Evolutionary conservation across 306 rosid genomes (phyloP).

Genomic region (Ormosia semicastrata): DNA sequence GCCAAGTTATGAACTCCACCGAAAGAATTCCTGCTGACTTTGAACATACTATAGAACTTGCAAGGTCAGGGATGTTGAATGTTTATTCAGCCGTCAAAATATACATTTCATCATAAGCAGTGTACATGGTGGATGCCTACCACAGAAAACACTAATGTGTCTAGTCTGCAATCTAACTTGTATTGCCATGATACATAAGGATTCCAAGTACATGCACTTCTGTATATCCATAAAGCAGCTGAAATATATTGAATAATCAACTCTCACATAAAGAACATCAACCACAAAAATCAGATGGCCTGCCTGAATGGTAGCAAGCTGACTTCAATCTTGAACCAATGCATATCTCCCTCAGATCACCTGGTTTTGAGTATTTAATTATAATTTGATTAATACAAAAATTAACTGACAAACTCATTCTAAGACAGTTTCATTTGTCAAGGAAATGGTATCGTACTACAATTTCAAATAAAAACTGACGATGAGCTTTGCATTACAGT

Average conservation of each 20-base stretch:
- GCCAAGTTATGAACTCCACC: neutral
- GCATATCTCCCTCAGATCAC: neutral
- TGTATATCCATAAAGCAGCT: no score
- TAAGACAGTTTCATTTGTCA: neutral
- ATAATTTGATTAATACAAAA: constrained; percentile 6
- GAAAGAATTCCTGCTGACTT: neutral
- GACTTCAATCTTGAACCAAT: neutral
- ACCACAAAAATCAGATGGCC: no score
- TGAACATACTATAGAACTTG: no score
- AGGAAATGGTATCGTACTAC: neutral
- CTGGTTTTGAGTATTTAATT: neutral
- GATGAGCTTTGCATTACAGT: constrained; percentile 1
- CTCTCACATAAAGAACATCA: no score
- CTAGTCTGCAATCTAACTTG: no score
- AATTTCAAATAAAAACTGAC: neutral
- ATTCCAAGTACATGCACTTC: no score
- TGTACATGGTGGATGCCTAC: neutral
- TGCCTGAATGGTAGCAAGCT: no score
- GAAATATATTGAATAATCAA: no score
- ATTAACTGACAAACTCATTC: neutral
- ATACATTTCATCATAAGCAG: neutral
- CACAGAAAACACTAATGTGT: neutral
- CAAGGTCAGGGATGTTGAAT: neutral
- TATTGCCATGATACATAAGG: no score
- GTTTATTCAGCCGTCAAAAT: neutral